Conservation (phyloP, 2,329 filamentous ascomycete genomes). For the Apiospora hydei region DNA sequence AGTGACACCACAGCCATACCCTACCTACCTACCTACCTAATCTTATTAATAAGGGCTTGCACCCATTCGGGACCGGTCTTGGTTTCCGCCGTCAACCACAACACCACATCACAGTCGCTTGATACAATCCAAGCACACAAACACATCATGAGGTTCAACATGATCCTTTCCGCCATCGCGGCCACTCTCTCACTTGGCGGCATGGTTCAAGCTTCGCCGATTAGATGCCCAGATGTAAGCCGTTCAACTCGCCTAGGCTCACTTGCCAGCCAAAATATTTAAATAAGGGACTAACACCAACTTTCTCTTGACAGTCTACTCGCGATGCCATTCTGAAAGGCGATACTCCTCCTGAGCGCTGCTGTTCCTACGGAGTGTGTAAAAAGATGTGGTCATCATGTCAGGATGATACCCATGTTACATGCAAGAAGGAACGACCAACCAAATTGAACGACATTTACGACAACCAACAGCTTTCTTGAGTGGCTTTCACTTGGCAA, state of each 20-base stretch:
- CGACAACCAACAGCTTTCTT: background rate
- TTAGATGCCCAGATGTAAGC: slow-evolving; percentile 27
- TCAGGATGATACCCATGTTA: slow-evolving; percentile 19
- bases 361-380: slow-evolving; percentile 29
- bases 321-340: slow-evolving; percentile 29
- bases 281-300: slow-evolving; percentile 8
- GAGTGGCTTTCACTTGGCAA: background rate
- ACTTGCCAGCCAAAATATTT: background rate
- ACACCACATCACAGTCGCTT: background rate
- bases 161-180: slow-evolving; percentile 12
- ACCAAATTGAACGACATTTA: slow-evolving; percentile 9
- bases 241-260: background rate
- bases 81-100: background rate
- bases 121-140: background rate
- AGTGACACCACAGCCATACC: slow-evolving; percentile 5
- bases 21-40: background rate
- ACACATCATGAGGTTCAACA: slow-evolving; percentile 23
- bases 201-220: slow-evolving; percentile 25
- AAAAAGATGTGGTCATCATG: slow-evolving; percentile 26
- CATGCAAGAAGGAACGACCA: background rate
- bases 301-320: slow-evolving; percentile 16
- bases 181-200: background rate
- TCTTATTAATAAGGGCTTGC: slow-evolving; percentile 1
- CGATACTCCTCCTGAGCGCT: slow-evolving; percentile 24
- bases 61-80: background rate